Conservation (phyloP, 495 filamentous ascomycete species). For the Daldinia grandis region DNA sequence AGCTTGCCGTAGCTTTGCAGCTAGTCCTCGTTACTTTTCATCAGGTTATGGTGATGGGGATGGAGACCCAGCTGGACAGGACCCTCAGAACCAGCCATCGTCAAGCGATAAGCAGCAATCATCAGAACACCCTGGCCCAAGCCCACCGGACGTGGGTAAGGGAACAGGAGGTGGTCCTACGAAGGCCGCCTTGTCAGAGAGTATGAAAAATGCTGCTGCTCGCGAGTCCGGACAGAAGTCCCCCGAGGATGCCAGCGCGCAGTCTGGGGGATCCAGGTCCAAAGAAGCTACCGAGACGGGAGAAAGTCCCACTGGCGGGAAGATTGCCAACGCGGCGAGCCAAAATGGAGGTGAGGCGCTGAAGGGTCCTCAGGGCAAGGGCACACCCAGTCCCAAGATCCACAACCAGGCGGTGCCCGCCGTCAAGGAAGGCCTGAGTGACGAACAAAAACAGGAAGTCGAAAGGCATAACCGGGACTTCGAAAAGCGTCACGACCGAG, state of each 20-base stretch:
- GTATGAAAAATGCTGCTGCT: slow-evolving; percentile 38
- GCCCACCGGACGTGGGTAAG: slow-evolving; percentile 44
- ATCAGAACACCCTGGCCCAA: slow-evolving; percentile 48
- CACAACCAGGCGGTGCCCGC: slow-evolving; percentile 51
- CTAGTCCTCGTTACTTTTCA: slow-evolving; percentile 19
- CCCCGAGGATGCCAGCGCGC: slow-evolving; percentile 53
- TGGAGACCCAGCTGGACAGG: slow-evolving; percentile 43
- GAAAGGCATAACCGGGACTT: slow-evolving; percentile 61
- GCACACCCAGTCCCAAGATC: slow-evolving; percentile 57
- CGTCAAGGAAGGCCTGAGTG: slow-evolving; percentile 46
- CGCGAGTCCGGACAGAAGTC: slow-evolving; percentile 35
- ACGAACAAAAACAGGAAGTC: slow-evolving; percentile 60
- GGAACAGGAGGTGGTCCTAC: slow-evolving; percentile 38
- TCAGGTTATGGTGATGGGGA: slow-evolving; percentile 50
- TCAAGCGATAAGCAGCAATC: slow-evolving; percentile 40
- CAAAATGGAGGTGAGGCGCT: slow-evolving; percentile 53
- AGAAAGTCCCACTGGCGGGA: slow-evolving; percentile 41
- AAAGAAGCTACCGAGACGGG: slow-evolving; percentile 55
- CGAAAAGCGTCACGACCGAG: slow-evolving; percentile 57
- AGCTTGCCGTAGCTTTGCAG: slow-evolving; percentile 28
- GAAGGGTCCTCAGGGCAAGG: slow-evolving; percentile 50
- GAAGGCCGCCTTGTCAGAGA: slow-evolving; percentile 38
- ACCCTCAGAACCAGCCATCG: slow-evolving; percentile 44
- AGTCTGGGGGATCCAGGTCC: slow-evolving; percentile 55
- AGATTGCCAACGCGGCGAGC: slow-evolving; percentile 46